Evolutionary conservation across 2,329 filamentous ascomycete species (phyloP).

Genomic region (Falciphora oryzae): DNA sequence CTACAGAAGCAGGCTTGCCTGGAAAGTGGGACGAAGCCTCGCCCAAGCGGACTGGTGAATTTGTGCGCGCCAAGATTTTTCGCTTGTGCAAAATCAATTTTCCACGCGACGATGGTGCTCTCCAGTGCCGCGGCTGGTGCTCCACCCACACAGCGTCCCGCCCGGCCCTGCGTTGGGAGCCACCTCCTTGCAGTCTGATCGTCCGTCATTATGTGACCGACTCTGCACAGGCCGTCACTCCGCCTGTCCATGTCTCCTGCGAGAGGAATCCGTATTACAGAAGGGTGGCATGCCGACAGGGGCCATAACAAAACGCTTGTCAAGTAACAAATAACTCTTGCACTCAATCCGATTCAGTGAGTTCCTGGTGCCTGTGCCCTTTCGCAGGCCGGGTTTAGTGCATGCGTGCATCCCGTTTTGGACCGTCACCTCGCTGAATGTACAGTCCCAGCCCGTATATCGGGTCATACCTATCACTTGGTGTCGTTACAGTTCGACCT

Average conservation of each 20-base stretch:
- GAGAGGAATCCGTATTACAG: neutral
- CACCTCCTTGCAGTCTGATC: neutral
- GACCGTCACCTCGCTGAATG: too few relatives aligned
- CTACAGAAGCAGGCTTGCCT: neutral
- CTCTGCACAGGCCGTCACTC: neutral
- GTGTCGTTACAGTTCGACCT: neutral
- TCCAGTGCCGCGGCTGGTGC: neutral
- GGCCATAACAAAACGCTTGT: neutral
- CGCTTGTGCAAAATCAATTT: conserved; percentile 14
- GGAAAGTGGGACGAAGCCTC: neutral
- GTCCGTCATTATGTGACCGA: neutral
- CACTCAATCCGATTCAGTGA: neutral
- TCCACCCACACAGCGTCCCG: neutral
- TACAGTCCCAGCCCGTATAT: neutral
- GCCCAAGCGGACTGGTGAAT: conserved; percentile 1
- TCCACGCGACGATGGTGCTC: conserved; percentile 1
- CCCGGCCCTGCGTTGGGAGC: neutral
- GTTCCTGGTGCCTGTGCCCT: neutral
- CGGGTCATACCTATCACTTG: neutral
- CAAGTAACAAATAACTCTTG: too few relatives aligned
- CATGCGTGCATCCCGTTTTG: neutral
- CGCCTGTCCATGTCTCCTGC: neutral
- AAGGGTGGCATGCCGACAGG: neutral
- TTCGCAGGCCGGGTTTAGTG: neutral
- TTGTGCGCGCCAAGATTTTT: conserved; percentile 13